phyloP scores from a whole-genome alignment of 805 yeast genomes.

The Saturnispora saitoi region DNA sequence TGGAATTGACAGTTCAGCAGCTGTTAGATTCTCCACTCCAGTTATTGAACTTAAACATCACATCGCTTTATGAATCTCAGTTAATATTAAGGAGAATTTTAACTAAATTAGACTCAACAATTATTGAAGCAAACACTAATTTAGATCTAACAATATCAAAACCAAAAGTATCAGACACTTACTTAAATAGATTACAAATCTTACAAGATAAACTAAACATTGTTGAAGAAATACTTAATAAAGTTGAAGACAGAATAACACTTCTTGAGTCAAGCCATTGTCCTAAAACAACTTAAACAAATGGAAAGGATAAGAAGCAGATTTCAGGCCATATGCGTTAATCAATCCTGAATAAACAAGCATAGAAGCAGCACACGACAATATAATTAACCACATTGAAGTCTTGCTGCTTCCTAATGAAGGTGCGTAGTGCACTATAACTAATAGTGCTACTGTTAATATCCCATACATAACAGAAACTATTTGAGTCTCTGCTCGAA shows the following conservation, averaged over 20 bases:
- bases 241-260: constrained; percentile 30
- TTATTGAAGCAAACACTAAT: constrained; percentile 17
- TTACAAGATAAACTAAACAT: constrained; percentile 20
- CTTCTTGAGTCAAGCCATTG: not conserved
- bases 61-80: constrained; percentile 49
- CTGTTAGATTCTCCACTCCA: constrained; percentile 48
- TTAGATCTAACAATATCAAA: constrained; percentile 2
- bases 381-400: constrained; percentile 33
- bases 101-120: constrained; percentile 31
- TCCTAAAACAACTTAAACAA: constrained; percentile 24
- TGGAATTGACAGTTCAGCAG: constrained; percentile 51
- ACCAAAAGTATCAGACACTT: constrained; percentile 15
- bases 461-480: constrained; percentile 65
- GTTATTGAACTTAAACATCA: constrained; percentile 39
- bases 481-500: constrained; percentile 85
- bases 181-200: constrained; percentile 19
- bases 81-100: constrained; percentile 42
- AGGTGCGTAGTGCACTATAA: constrained; percentile 52
- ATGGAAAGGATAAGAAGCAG: constrained; percentile 67
- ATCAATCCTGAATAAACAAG: constrained; percentile 43
- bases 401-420: constrained; percentile 35
- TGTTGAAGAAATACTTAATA: constrained; percentile 25
- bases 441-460: constrained; percentile 51
- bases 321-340: constrained; percentile 60
- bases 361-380: constrained; percentile 45